Base-by-base conservation (phyloP, 441 rosid genomes). In the Arabidopsis lyrata region DNA sequence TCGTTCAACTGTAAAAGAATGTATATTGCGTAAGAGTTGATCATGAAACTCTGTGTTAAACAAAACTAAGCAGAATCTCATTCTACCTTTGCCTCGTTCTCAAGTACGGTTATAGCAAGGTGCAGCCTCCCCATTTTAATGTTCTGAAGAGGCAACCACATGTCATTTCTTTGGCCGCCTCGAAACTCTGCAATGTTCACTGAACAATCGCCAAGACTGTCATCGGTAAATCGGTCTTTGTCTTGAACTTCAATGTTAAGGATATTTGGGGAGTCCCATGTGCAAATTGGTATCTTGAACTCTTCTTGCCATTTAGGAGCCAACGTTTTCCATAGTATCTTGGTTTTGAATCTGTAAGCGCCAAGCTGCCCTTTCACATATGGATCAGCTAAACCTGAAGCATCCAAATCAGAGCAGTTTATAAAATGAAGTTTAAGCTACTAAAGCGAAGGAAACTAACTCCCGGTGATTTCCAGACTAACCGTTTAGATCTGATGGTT, bases 301-400 rank as follows among this genome's bases (percentile, higher is more conserved):
- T 89, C 96, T 80, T 95, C 99, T 0, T 74, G 90, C 99, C 99
- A 92, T 77, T 86, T 92, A 14, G 99, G 99, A 76, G 86, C 29
- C 75, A 95, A 64, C 1, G 97, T 91, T 82, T 93, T 95, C 87
- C 54, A 76, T 27, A 80, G 75, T n/a, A 72, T 82, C 82, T 87
- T 86, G 48, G 96, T 91, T 81, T 72, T 88, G 80, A 95, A 91
- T 71, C 88, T 86, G 81, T 87, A 90, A 6, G 86, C 75, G 5
- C 99, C 97, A 62, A 92, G 86, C 68, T 86, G 88, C 61, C 98
- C 99, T 83, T 91, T 95, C 79, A 91, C 93, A 27, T 93, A 95
- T 15, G 99, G 99, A 84, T 92, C 97, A 66, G 98, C 84, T 75
- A 93, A 83, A 72, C 99, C 99, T 95, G 88, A 76, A 77, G 36